phyloP scores from a whole-genome alignment of 2,329 filamentous ascomycete species.

The Graphilbum ipis-grandicollis region DNA sequence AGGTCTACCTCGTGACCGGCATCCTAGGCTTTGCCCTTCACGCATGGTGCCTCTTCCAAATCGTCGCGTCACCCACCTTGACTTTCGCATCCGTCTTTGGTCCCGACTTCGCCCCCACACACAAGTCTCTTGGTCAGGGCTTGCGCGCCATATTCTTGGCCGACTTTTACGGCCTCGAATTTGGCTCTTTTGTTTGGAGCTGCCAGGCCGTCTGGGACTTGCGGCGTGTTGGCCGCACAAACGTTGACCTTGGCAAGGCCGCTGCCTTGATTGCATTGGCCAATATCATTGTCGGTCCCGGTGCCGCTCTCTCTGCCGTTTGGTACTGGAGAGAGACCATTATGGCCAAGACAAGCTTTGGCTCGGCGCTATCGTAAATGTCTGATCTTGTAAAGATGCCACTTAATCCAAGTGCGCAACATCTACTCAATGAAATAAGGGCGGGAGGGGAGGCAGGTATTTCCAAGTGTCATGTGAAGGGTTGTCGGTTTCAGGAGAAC shows the following conservation, averaged over 20 bases:
- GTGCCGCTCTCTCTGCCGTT: constrained; percentile 3
- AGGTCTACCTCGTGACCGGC: constrained; percentile 2
- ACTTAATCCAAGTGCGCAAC: no score
- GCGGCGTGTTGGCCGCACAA: constrained; percentile 1
- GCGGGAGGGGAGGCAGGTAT: no score
- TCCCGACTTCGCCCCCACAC: constrained; percentile 1
- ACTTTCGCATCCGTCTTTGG: neutral
- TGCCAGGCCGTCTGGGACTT: constrained; percentile 4
- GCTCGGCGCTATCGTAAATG: neutral
- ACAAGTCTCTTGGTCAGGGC: constrained; percentile 3
- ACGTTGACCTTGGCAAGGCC: neutral
- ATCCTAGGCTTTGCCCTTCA: constrained; percentile 1
- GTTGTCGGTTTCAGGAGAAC: no score
- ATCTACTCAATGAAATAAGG: no score
- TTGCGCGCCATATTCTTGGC: constrained; percentile 2
- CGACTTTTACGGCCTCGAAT: constrained; percentile 3
- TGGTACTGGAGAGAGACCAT: constrained; percentile 6
- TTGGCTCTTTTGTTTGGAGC: constrained; percentile 2
- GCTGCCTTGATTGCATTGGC: constrained; percentile 1
- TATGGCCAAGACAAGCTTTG: constrained; percentile 3
- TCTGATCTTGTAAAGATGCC: no score
- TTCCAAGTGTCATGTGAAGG: no score
- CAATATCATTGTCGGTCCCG: constrained; percentile 2
- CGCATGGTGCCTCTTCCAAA: neutral
- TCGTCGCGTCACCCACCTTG: neutral